Evolutionary conservation across 2,329 filamentous ascomycete genomes (phyloP).

Genomic region (Blastomyces gilchristii): DNA sequence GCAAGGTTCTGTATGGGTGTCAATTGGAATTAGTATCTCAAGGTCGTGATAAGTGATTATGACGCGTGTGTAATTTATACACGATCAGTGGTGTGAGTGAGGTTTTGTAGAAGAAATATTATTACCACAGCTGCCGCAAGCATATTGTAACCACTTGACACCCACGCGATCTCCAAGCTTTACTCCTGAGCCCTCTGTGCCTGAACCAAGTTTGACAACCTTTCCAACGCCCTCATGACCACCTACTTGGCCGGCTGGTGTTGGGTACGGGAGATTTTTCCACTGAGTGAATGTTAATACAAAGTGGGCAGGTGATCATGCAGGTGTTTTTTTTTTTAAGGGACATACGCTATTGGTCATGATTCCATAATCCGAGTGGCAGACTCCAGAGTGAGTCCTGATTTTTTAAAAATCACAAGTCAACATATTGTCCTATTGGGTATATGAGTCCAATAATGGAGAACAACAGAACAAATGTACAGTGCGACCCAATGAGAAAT

Average conservation of each 20-base stretch:
- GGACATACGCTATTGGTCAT: constrained; percentile 38
- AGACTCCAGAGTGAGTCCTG: constrained; percentile 54
- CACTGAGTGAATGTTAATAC: constrained; percentile 29
- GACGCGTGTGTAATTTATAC: background rate
- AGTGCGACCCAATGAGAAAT: background rate
- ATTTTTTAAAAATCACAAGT: background rate
- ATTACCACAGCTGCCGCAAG: constrained; percentile 45
- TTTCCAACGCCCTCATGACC: constrained; percentile 60
- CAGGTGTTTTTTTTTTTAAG: background rate
- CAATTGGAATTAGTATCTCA: constrained; percentile 7
- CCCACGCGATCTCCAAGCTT: constrained; percentile 60
- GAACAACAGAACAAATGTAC: background rate
- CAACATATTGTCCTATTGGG: background rate
- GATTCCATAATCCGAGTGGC: constrained; percentile 52
- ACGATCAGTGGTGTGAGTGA: background rate
- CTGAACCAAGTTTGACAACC: constrained; percentile 55
- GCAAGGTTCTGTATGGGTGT: constrained; percentile 35
- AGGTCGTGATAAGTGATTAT: background rate
- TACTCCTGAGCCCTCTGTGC: constrained; percentile 45
- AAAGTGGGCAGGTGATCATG: background rate
- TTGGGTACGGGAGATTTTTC: constrained; percentile 48
- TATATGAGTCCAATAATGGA: background rate
- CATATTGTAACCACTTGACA: constrained; percentile 56
- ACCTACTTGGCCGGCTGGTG: constrained; percentile 52
- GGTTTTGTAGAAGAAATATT: constrained; percentile 13